A percentile compares a stretch with the other conserved stretches of the same genome.
Conservation (phyloP, 176 grass and related monocot genomes). For the Rhynchospora tenuis region DNA sequence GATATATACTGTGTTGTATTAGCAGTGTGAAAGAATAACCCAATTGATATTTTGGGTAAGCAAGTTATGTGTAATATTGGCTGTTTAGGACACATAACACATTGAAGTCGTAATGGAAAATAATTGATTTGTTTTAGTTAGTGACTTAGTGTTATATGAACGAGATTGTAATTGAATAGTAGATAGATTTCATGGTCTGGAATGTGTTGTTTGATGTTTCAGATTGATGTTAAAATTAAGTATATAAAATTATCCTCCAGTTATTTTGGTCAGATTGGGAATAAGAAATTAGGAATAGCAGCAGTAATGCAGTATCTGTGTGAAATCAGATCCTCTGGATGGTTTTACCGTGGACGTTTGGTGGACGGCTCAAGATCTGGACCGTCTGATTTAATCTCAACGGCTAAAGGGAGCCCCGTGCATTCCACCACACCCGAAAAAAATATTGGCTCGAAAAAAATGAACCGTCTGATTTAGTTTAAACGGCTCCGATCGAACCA, state of each 20-base stretch:
- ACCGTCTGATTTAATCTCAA: too few species aligned
- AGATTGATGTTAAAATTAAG: not conserved
- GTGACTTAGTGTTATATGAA: not conserved
- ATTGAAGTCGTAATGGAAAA: not conserved
- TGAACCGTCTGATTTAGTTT: too few species aligned
- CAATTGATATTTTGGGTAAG: not conserved
- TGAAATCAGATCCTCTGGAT: too few species aligned
- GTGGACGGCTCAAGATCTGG: too few species aligned
- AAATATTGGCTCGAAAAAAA: too few species aligned
- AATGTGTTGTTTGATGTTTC: not conserved
- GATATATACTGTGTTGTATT: not conserved
- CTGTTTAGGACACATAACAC: not conserved
- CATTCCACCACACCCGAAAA: too few species aligned
- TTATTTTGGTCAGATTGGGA: not conserved
- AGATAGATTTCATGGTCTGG: not conserved
- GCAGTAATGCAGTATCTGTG: too few species aligned
- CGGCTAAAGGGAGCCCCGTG: too few species aligned
- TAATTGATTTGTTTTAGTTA: not conserved
- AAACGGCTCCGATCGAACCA: too few species aligned
- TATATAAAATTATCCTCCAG: not conserved
- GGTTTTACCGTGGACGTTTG: too few species aligned
- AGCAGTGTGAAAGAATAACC: not conserved
- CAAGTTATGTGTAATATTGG: not conserved
- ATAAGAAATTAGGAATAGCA: not conserved
- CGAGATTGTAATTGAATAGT: too few species aligned